Percentiles rank a stretch among this genome's conserved stretches.
These are phyloP conservation scores for Trichoderma brevicompactum DNA, from an alignment of 2,329 filamentous ascomycete species.

Conservation along the genomic window DNA sequence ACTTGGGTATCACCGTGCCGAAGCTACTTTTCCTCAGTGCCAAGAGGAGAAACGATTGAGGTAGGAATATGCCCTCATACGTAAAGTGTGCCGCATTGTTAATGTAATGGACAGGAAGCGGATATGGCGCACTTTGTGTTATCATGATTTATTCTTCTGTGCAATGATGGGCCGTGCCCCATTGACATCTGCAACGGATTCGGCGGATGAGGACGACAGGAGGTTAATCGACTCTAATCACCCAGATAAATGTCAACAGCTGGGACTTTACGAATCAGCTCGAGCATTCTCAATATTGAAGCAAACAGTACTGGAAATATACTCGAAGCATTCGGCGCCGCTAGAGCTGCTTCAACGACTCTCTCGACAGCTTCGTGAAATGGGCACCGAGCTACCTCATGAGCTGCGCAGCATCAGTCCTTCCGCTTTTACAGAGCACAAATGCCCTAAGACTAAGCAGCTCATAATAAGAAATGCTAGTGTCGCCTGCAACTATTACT, in stretches of 20 bases:
- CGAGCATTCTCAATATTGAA: slow-evolving; percentile 12
- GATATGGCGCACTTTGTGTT: slow-evolving; percentile 14
- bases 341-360: not conserved
- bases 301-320: slow-evolving; percentile 4
- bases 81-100: not conserved
- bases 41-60: not conserved
- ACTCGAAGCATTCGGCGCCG: slow-evolving; percentile 4
- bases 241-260: slow-evolving; percentile 1
- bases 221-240: not conserved
- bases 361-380: not conserved
- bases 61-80: not conserved
- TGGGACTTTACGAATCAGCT: slow-evolving; percentile 4
- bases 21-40: not conserved
- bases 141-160: slow-evolving; percentile 6
- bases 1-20: not conserved
- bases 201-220: not conserved
- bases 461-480: slow-evolving; percentile 12
- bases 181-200: not conserved
- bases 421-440: slow-evolving; percentile 2
- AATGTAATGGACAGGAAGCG: not conserved
- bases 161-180: not conserved
- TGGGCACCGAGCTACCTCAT: slow-evolving; percentile 1
- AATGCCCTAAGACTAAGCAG: slow-evolving; percentile 5
- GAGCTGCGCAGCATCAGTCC: slow-evolving; percentile 7
- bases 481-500: slow-evolving; percentile 12